Conservation (phyloP, 352 stramenopile genomes). For the Achlya hypogyna region DNA sequence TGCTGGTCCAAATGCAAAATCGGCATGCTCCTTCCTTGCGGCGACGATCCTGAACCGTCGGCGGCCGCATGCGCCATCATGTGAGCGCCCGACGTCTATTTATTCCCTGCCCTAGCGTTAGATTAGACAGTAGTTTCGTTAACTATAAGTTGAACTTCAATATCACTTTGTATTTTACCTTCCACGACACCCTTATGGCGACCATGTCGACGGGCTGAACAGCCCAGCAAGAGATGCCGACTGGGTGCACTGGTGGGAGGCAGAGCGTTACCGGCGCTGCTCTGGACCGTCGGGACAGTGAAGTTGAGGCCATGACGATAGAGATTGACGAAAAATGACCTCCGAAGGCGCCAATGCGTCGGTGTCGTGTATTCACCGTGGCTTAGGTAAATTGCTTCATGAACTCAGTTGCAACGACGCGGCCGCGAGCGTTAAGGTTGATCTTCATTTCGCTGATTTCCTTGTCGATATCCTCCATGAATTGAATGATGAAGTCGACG, state of each 20-base stretch:
- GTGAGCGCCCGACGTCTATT: conserved; percentile 27
- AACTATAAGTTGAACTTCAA: background rate
- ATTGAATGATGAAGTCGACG: conserved; percentile 96
- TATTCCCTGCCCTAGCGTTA: background rate
- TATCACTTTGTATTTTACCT: background rate
- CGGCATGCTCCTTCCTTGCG: conserved; percentile 58
- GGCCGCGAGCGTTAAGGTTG: conserved; percentile 88
- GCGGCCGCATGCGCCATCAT: conserved; percentile 59
- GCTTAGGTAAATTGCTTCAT: conserved; percentile 88
- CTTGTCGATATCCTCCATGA: conserved; percentile 98
- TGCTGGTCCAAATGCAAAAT: conserved; percentile 79
- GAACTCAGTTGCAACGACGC: conserved; percentile 91
- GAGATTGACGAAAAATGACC: no score
- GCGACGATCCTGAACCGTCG: conserved; percentile 29
- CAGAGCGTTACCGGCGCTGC: no score
- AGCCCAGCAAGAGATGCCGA: no score
- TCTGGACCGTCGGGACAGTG: no score
- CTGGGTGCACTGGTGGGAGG: no score
- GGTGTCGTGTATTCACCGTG: no score
- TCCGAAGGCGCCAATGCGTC: no score
- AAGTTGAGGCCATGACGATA: no score
- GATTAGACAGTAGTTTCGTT: background rate
- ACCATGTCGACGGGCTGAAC: no score
- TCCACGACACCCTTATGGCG: no score
- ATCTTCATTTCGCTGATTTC: conserved; percentile 98